phyloP scores from a whole-genome alignment of 129 eudicot species.

The Tagetes patula region DNA sequence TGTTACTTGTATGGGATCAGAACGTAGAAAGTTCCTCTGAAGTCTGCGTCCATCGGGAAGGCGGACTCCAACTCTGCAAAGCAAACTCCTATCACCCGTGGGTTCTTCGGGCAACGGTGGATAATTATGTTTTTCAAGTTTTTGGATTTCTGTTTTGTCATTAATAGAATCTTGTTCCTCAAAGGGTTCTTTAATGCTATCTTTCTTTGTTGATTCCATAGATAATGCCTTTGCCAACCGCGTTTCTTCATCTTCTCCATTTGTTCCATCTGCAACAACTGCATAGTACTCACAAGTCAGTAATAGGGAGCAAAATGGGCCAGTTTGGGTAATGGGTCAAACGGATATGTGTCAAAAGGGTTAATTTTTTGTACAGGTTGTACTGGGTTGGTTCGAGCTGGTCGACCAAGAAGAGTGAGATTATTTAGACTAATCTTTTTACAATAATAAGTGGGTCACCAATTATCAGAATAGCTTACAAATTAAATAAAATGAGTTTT shows the following conservation, averaged over 20 bases:
- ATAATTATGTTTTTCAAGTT: conserved; percentile 49
- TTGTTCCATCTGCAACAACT: conserved; percentile 47
- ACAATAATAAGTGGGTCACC: neutral
- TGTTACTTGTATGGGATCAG: conserved; percentile 70
- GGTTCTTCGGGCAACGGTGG: conserved; percentile 91
- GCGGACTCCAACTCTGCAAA: conserved; percentile 87
- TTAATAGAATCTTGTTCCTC: conserved; percentile 34
- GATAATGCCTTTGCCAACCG: conserved; percentile 66
- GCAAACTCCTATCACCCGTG: conserved; percentile 58
- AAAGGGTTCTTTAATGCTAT: conserved; percentile 27
- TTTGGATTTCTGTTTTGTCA: conserved; percentile 34
- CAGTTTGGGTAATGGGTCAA: neutral
- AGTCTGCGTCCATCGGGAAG: conserved; percentile 94
- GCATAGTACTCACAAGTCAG: conserved; percentile 6
- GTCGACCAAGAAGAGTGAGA: neutral
- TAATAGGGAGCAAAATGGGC: neutral
- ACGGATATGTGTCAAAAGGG: neutral
- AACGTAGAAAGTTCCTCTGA: conserved; percentile 78
- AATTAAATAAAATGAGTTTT: neutral
- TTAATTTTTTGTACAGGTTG: neutral
- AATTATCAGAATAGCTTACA: neutral
- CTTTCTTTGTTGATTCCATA: conserved; percentile 47
- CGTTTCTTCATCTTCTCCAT: conserved; percentile 69
- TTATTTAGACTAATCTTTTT: neutral
- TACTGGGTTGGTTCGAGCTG: neutral